These are phyloP conservation scores for Syzygium malaccense DNA, from an alignment of 441 rosid genomes.

Conservation along the genomic window DNA sequence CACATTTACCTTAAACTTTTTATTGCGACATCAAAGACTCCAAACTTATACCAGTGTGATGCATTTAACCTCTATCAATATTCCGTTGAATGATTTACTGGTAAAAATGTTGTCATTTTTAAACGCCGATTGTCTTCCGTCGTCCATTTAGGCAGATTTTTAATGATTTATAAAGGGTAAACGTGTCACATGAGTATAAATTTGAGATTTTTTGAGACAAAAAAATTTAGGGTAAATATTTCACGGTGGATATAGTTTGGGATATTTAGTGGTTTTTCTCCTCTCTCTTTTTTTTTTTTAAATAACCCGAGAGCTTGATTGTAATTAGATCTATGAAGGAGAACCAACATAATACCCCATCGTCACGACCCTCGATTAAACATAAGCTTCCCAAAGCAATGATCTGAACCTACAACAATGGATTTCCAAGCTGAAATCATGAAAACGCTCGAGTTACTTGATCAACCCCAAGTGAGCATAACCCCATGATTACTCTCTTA, in stretches of 20 bases:
- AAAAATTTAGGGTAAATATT: too few relatives aligned
- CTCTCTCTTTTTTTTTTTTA: too few relatives aligned
- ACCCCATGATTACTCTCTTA: neutral
- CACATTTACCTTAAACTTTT: fast-evolving
- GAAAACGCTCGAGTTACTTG: neutral
- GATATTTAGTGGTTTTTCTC: too few relatives aligned
- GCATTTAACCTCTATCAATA: neutral
- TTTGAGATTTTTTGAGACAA: too few relatives aligned
- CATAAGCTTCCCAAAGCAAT: neutral
- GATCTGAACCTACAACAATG: neutral
- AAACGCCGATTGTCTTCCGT: too few relatives aligned
- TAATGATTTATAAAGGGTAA: too few relatives aligned
- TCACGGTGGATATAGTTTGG: fast-evolving
- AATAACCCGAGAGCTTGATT: neutral
- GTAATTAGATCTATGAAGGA: neutral
- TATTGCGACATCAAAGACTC: neutral
- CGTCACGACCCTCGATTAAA: too few relatives aligned
- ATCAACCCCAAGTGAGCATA: neutral
- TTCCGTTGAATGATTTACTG: too few relatives aligned
- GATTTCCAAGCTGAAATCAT: neutral
- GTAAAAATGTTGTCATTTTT: too few relatives aligned
- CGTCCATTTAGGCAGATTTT: too few relatives aligned
- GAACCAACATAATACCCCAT: neutral
- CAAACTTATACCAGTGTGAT: neutral
- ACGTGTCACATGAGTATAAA: too few relatives aligned